Conservation (phyloP, 768 basidiomycete species). For the Exsudoporus frostii region DNA sequence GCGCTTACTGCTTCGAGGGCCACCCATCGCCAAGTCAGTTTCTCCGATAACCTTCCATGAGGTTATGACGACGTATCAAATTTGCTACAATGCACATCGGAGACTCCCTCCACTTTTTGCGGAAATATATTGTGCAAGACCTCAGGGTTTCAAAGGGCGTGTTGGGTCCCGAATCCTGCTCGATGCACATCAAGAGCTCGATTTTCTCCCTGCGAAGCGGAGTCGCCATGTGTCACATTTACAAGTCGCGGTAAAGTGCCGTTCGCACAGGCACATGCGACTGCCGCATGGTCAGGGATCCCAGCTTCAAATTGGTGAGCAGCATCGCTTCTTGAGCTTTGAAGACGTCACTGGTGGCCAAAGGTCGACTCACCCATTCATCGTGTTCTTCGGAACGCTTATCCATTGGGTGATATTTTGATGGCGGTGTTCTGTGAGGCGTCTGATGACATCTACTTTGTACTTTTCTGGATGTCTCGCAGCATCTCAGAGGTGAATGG, state of each 20-base stretch:
- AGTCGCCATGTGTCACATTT: not conserved
- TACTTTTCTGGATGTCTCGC: constrained; percentile 2
- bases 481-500: not conserved
- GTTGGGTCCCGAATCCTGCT: not conserved
- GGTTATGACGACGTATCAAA: constrained; percentile 5
- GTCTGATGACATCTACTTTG: not conserved
- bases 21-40: not conserved
- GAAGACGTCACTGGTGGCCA: constrained; percentile 8
- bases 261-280: constrained; percentile 8
- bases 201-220: not conserved
- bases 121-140: constrained; percentile 1
- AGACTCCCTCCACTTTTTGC: not conserved
- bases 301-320: not conserved
- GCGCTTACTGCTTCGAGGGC: constrained; percentile 13
- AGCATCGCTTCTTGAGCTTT: constrained; percentile 7
- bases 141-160: constrained; percentile 12
- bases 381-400: constrained; percentile 9
- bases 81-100: constrained; percentile 10
- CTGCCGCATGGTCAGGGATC: constrained; percentile 16
- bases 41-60: not conserved
- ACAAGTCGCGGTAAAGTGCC: not conserved
- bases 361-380: constrained; percentile 13
- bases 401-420: constrained; percentile 13
- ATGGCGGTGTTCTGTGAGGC: constrained; percentile 3
- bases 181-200: constrained; percentile 6